Conservation (phyloP, 1,139 yeast species). For the Suhomyces panamericanus region DNA sequence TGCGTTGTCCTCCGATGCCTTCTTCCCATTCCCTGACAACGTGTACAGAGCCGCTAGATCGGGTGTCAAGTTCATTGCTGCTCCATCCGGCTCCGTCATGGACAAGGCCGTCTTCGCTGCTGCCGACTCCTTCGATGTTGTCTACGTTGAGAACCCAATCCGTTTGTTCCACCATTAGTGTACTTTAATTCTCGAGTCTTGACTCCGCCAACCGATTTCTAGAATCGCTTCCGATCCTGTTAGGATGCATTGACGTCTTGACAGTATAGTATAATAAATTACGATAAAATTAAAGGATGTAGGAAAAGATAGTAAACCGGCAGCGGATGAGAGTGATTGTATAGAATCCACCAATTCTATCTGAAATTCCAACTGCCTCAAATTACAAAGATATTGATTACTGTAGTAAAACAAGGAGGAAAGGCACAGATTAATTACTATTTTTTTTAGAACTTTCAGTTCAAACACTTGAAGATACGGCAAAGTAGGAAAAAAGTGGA, state of each 20-base stretch:
- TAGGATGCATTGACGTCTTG: neutral
- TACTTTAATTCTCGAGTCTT: conserved; percentile 12
- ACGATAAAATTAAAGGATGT: neutral
- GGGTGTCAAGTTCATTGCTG: conserved; percentile 94
- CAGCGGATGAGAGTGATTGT: too few relatives aligned
- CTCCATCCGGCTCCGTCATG: conserved; percentile 97
- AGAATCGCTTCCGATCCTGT: neutral
- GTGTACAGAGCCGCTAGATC: conserved; percentile 96
- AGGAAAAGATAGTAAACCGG: neutral
- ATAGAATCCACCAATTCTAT: too few relatives aligned
- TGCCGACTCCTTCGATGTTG: conserved; percentile 85
- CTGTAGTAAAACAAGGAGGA: too few relatives aligned
- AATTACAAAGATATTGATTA: too few relatives aligned
- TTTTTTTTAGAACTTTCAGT: too few relatives aligned
- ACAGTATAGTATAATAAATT: conserved; percentile 1
- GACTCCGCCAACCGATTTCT: conserved; percentile 4
- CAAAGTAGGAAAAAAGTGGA: neutral
- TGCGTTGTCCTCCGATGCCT: conserved; percentile 93
- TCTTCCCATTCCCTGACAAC: conserved; percentile 99
- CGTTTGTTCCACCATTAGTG: conserved; percentile 92
- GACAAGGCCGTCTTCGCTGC: conserved; percentile 95
- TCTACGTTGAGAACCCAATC: conserved; percentile 92
- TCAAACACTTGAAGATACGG: too few relatives aligned
- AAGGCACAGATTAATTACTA: too few relatives aligned
- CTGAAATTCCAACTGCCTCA: too few relatives aligned